These are phyloP conservation scores for Porogramme epimiltina DNA, from an alignment of 1,284 basidiomycete genomes.

Conservation along the genomic window DNA sequence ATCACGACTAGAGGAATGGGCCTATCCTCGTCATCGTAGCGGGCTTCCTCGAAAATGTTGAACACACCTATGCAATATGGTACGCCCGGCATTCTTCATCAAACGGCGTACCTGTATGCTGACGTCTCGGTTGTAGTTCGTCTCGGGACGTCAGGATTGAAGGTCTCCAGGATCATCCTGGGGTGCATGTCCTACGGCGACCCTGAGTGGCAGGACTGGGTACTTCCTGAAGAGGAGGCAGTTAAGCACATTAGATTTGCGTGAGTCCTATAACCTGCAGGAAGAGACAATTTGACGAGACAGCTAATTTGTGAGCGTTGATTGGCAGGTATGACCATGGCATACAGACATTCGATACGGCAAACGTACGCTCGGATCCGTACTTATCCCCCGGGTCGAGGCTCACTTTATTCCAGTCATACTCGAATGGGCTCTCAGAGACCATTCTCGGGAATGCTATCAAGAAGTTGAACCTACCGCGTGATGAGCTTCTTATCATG, in stretches of 20 bases:
- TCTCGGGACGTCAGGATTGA: conserved; percentile 47
- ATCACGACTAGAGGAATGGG: too few species aligned
- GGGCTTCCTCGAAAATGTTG: too few species aligned
- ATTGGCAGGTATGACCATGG: conserved; percentile 36
- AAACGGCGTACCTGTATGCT: too few species aligned
- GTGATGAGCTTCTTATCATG: conserved; percentile 59
- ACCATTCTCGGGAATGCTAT: conserved; percentile 61
- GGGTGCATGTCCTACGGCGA: conserved; percentile 47
- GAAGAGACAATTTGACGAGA: conserved; percentile 31
- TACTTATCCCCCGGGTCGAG: neutral
- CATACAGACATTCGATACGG: conserved; percentile 54
- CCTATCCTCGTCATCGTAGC: too few species aligned
- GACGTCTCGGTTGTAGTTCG: conserved; percentile 33
- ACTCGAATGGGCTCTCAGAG: conserved; percentile 52
- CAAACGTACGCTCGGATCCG: conserved; percentile 34
- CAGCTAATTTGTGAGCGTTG: neutral
- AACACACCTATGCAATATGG: too few species aligned
- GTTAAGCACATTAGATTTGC: conserved; percentile 39
- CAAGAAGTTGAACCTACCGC: conserved; percentile 52
- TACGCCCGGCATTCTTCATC: too few species aligned
- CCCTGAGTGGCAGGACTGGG: conserved; percentile 38
- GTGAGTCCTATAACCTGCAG: conserved; percentile 19
- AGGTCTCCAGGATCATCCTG: conserved; percentile 44
- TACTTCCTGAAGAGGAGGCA: conserved; percentile 42
- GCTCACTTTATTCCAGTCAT: conserved; percentile 12